Base-by-base conservation (phyloP, 2,329 filamentous ascomycete species). In the Arthroderma sp. region DNA sequence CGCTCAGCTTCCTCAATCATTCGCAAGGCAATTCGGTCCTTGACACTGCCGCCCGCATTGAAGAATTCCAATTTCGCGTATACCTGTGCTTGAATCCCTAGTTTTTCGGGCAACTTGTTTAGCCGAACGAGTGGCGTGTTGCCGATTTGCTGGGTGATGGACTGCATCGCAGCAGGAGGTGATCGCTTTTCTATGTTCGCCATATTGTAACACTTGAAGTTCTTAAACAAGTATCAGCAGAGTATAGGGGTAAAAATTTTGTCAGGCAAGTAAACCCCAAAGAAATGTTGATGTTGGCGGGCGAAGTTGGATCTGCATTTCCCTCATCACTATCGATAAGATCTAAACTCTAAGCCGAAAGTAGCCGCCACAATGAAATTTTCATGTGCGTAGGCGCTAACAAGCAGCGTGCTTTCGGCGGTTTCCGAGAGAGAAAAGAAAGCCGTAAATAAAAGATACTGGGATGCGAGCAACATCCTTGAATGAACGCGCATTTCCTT, bases 1-100 rank as follows among this genome's bases (percentile, higher is more conserved):
- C 78, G 80, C 73, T 98, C 91, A 9, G 91, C 91, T 64, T 89
- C 84, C 68, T 96, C 88, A 50, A 98, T 83, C 91, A 98, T 98
- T 59, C 91, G 84, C 62, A 95, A 70, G 22, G 91, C 91, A 62
- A 98, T 98, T 49, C 88, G 77, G 68, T 95, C 88, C 68, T 95
- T 95, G 59, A 94, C 84, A 60, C 84, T 91, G 52, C 88, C 88
- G 47, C 88, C 88, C 8, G 88, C 86, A 68, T 93, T 94, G 75
- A 94, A 94, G 48, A 87, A 80, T 67, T 95, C 88, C 47, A 88
- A 75, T 67, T 95, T 95, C 50, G 82, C 88, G 64, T 89, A 94
- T 41, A 95, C 82, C 44, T 86, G 82, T 46, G 84, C 85, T 62
- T 91, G 80, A 58, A 98, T 84, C 43, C 89, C 89, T 15, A 94